Evolutionary conservation across 345 rosid species (phyloP), one percentile per base, ranked within the genome.

Genomic region (Aquilaria sinensis): DNA sequence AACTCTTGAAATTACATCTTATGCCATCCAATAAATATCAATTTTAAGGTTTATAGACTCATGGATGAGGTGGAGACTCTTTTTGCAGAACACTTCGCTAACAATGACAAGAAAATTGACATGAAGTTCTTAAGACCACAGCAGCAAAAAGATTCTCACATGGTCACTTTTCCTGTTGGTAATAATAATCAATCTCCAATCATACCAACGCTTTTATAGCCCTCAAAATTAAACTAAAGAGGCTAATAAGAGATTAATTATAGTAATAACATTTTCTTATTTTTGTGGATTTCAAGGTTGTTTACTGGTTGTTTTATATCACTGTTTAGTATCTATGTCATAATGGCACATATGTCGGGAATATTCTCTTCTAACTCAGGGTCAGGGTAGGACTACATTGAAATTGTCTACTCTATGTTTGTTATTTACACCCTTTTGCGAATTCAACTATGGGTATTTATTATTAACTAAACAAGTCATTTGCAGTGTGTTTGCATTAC

Each of bases 51-150:
- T 68, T 91, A 88, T 9, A 83, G 86, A 72, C 79, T 88, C 31
- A 94, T 88, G 96, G 99, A 94, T 58, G 99, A 94, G 75, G 97
- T 91, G 89, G 99, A 94, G 80, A 83, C 91, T 81, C 71, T 85
- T 61, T 91, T 94, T 83, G 88, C 96, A 79, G 82, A 23, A 23
- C 23, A 23, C 23, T 23, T 23, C 23, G 23, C 23, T 23, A 23
- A 23, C 23, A 23, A 23, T 80, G 97, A 94, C 83, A 85, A 97
- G 63, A 94, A 91, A 75, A 94, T 75, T 70, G 93, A 97, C 11
- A 94, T 94, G 99, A 90, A 94, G 63, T 94, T 86, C 81, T 74
- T 94, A 69, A 86, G 75, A 75, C 97, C 99, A 12, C 96, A 81
- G 66, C 91, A 84, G 49, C 83, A 78, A 16, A 86, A 84, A 77